Conservation (phyloP, 371 early-diverging fungal genomes). For the Haplosporangium sp. region DNA sequence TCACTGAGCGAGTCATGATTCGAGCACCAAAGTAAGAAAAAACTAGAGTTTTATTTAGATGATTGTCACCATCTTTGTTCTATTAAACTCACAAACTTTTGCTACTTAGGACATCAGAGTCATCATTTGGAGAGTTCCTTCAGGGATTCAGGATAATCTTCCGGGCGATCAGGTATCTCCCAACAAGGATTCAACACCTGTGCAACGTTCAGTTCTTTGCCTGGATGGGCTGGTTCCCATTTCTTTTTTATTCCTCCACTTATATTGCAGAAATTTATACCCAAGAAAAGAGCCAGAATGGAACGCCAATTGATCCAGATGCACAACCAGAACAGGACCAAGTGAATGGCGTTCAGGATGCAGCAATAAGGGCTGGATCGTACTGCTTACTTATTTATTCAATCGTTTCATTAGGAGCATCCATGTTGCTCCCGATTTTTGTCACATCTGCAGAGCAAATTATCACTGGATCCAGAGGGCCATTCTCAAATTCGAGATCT, state of each 20-base stretch:
- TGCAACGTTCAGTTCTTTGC: constrained; percentile 93
- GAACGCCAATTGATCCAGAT: constrained; percentile 10
- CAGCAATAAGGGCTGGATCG: constrained; percentile 87
- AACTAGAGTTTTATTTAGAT: neutral
- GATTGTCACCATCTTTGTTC: neutral
- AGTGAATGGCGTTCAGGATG: constrained; percentile 66
- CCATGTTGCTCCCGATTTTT: constrained; percentile 78
- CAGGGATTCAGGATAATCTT: constrained; percentile 44
- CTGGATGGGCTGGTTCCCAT: constrained; percentile 98
- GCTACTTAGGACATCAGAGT: constrained; percentile 21
- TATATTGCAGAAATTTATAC: constrained; percentile 80
- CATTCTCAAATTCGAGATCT: constrained; percentile 21
- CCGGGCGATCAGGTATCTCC: constrained; percentile 69
- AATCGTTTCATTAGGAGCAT: constrained; percentile 77
- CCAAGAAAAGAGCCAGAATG: constrained; percentile 30
- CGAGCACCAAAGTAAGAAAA: constrained; percentile 46
- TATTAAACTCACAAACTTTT: neutral
- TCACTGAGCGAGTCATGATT: constrained; percentile 63
- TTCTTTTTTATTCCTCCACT: constrained; percentile 90
- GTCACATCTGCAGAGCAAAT: constrained; percentile 46
- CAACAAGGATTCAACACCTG: constrained; percentile 76
- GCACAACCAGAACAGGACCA: constrained; percentile 32
- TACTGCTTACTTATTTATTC: constrained; percentile 86
- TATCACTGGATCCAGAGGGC: constrained; percentile 12
- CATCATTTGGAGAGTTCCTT: constrained; percentile 25